phyloP scores from a whole-genome alignment of 495 filamentous ascomycete genomes.

The Amphirosellinia nigrospora region DNA sequence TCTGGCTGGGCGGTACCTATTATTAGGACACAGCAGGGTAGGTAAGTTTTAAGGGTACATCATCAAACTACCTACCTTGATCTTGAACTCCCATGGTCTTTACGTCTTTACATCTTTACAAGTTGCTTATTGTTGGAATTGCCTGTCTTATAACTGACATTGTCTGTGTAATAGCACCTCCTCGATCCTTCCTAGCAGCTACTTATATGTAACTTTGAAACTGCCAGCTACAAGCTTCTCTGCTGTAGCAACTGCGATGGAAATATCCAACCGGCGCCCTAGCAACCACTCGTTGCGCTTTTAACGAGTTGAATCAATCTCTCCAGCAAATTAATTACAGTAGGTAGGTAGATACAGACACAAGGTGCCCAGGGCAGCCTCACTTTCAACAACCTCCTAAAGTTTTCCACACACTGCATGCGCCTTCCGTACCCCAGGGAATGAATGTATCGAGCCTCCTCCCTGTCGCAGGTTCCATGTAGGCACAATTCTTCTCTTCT shows the following conservation, averaged over 20 bases:
- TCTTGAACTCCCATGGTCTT: too few species aligned
- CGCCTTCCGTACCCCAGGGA: conserved; percentile 16
- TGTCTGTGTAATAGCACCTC: neutral
- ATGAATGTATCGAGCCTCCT: neutral
- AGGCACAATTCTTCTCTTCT: conserved; percentile 9
- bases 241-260: conserved; percentile 20
- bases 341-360: too few species aligned
- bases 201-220: conserved; percentile 1
- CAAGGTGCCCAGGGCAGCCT: neutral
- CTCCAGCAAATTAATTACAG: neutral
- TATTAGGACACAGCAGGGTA: neutral
- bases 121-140: neutral
- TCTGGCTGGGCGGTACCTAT: neutral
- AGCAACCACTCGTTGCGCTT: conserved; percentile 22
- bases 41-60: too few species aligned
- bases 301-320: neutral
- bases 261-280: conserved; percentile 9
- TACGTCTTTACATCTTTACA: neutral
- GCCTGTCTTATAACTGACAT: neutral
- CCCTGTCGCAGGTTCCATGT: conserved; percentile 8
- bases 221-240: neutral
- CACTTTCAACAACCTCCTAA: neutral
- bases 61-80: neutral
- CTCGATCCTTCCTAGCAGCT: neutral
- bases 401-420: neutral